Base-by-base conservation (phyloP, 106 monocot genomes). In the Cymbidium sinense region DNA sequence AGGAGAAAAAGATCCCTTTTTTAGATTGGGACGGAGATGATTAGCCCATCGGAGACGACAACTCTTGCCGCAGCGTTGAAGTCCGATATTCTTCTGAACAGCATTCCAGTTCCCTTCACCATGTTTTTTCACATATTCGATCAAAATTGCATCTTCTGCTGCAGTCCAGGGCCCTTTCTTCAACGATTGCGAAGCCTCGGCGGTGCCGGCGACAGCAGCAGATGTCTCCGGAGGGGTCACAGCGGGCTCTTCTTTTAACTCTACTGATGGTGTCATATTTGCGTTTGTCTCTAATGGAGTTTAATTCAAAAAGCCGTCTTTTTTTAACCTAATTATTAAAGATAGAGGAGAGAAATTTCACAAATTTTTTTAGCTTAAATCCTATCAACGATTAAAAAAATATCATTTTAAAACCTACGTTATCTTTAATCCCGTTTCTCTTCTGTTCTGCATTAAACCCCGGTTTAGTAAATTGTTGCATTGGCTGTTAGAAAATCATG, bases 71-170 rank as follows among this genome's bases (percentile, higher is more conserved):
- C 93, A 94, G 27, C 90, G 74, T 30, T 75, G 73, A 41, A 90
- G 81, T 5, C 88, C 86, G 21, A 73, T 85, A 54, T 90, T 81
- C 73, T 80, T 80, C 30, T 86, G 90, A 65, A 93, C 90, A 21
- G 88, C 90, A 39, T 93, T 93, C 90, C 93, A 93, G 78, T 88
- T 93, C 1, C 90, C 90, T 70, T 93, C 88, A 20, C 93, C 88
- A 75, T 93, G 72, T 58, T 78, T 81, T 61, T 62, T 65, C 28
- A 93, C 90, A 70, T 90, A 86, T 21, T 93, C 90, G 34, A 83
- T 23, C 74, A 93, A 70, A 27, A 90, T 81, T 0, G 84, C 78
- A 75, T 93, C 93, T 82, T 93, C 94, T n/a, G 84, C 87, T 28
- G 89, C 89, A 70, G 89, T 89, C 94, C 94, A 94, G 23, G 83